Conservation (phyloP, 495 filamentous ascomycete genomes). For the Penicillium maclennaniae region DNA sequence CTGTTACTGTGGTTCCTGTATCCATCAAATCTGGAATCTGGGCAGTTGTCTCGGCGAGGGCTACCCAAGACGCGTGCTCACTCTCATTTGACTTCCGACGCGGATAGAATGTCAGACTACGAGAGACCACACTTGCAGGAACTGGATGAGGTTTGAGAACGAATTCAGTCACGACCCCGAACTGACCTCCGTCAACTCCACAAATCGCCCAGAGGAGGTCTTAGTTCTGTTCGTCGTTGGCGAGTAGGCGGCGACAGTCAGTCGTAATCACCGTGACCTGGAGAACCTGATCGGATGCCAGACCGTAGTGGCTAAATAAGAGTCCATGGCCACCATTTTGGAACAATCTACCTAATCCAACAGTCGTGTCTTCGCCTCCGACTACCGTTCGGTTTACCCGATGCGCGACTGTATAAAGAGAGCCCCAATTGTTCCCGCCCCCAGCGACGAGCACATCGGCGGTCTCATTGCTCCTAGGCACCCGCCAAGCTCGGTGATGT, state of each 20-base stretch:
- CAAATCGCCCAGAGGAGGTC: conserved; percentile 53
- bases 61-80: conserved; percentile 39
- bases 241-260: conserved; percentile 41
- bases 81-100: conserved; percentile 26
- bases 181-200: conserved; percentile 25
- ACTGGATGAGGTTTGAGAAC: conserved; percentile 40
- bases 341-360: conserved; percentile 47
- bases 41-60: conserved; percentile 32
- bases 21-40: conserved; percentile 42
- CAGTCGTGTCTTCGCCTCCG: conserved; percentile 23
- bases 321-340: conserved; percentile 53
- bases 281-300: conserved; percentile 43
- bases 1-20: conserved; percentile 6
- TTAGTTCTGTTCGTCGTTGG: conserved; percentile 42
- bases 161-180: conserved; percentile 37
- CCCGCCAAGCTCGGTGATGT: conserved; percentile 18
- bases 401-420: conserved; percentile 10
- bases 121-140: conserved; percentile 21
- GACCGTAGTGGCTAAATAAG: conserved; percentile 12
- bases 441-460: conserved; percentile 25
- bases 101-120: conserved; percentile 24
- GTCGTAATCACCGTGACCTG: conserved; percentile 51
- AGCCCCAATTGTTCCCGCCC: conserved; percentile 22
- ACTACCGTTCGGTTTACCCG: conserved; percentile 17
- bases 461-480: conserved; percentile 18